Base-by-base conservation (phyloP, 2,329 filamentous ascomycete species). In the Cadophora sp. region DNA sequence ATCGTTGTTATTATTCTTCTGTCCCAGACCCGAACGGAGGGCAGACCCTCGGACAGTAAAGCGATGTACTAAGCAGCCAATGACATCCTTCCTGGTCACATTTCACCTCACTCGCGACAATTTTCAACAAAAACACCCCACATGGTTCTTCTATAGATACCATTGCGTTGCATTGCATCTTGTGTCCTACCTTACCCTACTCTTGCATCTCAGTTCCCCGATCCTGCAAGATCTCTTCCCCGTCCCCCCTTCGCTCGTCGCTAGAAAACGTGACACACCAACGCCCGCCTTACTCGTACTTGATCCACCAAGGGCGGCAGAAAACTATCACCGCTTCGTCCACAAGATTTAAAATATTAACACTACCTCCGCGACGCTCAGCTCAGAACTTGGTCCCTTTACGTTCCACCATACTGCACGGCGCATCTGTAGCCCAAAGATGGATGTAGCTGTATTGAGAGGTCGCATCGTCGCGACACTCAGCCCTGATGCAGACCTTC, bases 381-480 rank as follows among this genome's bases (percentile, higher is more conserved):
- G 63, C 58, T 66, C 69, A 67, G 60, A 53, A 37, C 64, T 48
- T 68, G 62, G 66, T 64, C 68, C 48, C 53, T 37, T 60, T 66
- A 53, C 24, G 59, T 66, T 65, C 29, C 58, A 63, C 50, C 51
- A 59, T 24, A 67, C 51, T 58, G 43, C 62, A 63, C 66, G 68
- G 67, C 68, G 59, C 70, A 64, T 65, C 65, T 61, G 65, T 55
- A 66, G 63, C 62, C 58, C 69, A 68, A 67, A 73, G 60, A 94
- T 94, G 92, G 91, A 94, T 85, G 87, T 87, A 80, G 85, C 87
- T 80, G 87, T 87, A 79, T 85, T 95, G 80, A 87, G 92, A 83
- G 89, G 87, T 84, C 90, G 92, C 83, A 91, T 95, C 78, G 86
- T 89, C 79, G 89, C 90, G 78, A 94, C 91, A 74, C 88, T 94